Evolutionary conservation across 2,329 filamentous ascomycete genomes (phyloP).

Genomic region (Epichloe glyceriae): DNA sequence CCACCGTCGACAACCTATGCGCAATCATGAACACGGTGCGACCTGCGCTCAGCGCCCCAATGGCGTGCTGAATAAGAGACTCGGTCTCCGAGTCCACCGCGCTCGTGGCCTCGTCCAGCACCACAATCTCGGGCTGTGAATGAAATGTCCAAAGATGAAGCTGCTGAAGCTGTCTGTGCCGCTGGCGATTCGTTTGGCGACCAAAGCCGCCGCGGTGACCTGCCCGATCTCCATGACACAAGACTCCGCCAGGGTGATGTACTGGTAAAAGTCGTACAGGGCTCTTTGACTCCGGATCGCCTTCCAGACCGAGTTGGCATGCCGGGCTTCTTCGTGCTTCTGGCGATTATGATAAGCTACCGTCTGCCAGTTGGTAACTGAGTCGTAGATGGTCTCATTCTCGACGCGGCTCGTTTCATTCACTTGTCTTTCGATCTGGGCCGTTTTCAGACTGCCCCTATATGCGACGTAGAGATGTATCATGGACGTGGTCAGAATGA

Average conservation of each 20-base stretch:
- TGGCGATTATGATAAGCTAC: slow-evolving; percentile 27
- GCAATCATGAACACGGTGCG: slow-evolving; percentile 41
- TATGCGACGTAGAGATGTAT: slow-evolving; percentile 8
- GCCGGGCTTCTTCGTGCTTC: slow-evolving; percentile 13
- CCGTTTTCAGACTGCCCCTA: slow-evolving; percentile 8
- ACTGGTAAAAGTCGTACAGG: slow-evolving; percentile 6
- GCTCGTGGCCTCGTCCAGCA: slow-evolving; percentile 39
- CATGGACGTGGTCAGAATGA: slow-evolving; percentile 10
- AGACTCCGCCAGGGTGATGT: slow-evolving; percentile 5
- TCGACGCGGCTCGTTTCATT: slow-evolving; percentile 8
- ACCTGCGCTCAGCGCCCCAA: slow-evolving; percentile 30
- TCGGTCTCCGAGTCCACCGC: slow-evolving; percentile 33
- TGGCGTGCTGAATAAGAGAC: slow-evolving; percentile 29
- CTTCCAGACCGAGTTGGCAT: slow-evolving; percentile 6
- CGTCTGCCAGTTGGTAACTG: slow-evolving; percentile 34
- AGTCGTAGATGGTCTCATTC: slow-evolving; percentile 11
- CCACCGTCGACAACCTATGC: slow-evolving; percentile 27
- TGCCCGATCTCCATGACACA: slow-evolving; percentile 10
- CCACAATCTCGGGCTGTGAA: slow-evolving; percentile 17
- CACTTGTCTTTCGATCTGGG: slow-evolving; percentile 5
- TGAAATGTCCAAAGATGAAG: slow-evolving; percentile 54
- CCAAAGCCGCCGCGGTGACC: slow-evolving; percentile 4
- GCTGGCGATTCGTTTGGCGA: slow-evolving; percentile 5
- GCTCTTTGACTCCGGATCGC: slow-evolving; percentile 3
- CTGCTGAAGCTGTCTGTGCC: slow-evolving; percentile 22